Percentiles rank a stretch among this genome's conserved stretches.
phyloP scores from a whole-genome alignment of 257 asterid species.

The Orobanche coerulescens region DNA sequence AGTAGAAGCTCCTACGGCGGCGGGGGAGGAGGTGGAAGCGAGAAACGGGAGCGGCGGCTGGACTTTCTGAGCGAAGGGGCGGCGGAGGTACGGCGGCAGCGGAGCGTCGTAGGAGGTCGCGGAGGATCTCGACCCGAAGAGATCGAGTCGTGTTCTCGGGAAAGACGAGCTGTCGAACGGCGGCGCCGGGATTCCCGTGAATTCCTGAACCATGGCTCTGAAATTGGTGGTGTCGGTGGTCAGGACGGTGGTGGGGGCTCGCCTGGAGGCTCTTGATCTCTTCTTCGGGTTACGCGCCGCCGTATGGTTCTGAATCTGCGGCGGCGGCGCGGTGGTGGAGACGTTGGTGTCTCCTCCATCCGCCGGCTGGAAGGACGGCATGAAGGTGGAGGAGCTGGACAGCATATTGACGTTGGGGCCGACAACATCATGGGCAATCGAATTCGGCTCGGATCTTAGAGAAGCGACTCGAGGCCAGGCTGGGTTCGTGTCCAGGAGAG shows the following conservation, averaged over 20 bases:
- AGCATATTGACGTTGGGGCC: constrained; percentile 20
- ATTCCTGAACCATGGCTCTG: constrained; percentile 97
- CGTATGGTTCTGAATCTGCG: constrained; percentile 14
- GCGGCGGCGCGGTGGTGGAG: background rate
- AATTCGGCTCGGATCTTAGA: constrained; percentile 35
- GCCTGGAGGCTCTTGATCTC: constrained; percentile 79
- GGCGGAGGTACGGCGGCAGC: constrained; percentile 47
- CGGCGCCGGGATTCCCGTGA: constrained; percentile 86
- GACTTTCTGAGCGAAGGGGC: constrained; percentile 56
- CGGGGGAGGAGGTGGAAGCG: constrained; percentile 18
- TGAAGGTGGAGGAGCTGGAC: background rate
- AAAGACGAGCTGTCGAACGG: constrained; percentile 48
- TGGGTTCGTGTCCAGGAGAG: constrained; percentile 15
- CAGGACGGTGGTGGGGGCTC: constrained; percentile 91
- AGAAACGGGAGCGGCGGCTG: constrained; percentile 34
- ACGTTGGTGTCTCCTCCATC: constrained; percentile 12
- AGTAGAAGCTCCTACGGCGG: too few species aligned
- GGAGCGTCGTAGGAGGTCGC: constrained; percentile 22
- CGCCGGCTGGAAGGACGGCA: constrained; percentile 12
- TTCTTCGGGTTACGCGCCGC: constrained; percentile 66
- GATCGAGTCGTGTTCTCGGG: constrained; percentile 43
- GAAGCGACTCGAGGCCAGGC: constrained; percentile 30
- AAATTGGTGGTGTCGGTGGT: constrained; percentile 82
- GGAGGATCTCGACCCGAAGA: constrained; percentile 39
- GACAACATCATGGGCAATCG: constrained; percentile 3